phyloP scores from a whole-genome alignment of 345 rosid genomes.

The Turnera subulata region DNA sequence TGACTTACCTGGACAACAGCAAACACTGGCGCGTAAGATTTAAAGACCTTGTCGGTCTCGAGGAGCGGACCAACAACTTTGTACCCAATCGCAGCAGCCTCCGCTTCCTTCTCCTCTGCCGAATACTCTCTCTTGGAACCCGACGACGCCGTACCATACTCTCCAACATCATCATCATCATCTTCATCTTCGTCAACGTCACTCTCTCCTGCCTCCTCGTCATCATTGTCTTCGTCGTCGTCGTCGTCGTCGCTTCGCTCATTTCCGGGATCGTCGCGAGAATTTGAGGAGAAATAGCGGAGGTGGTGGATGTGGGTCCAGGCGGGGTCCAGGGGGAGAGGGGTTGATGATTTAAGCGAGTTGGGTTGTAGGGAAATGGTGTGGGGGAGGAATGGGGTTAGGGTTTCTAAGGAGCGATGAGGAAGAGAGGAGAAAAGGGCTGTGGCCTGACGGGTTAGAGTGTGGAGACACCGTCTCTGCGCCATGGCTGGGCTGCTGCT shows the following conservation, averaged over 20 bases:
- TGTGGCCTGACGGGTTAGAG: constrained; percentile 41
- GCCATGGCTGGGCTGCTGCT: constrained; percentile 45
- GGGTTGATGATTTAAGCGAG: not conserved
- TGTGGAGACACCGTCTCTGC: constrained; percentile 58
- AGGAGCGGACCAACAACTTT: constrained; percentile 64
- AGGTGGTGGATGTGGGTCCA: constrained; percentile 11
- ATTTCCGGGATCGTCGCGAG: constrained; percentile 13
- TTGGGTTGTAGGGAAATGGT: constrained; percentile 17
- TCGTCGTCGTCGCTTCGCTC: constrained; percentile 20
- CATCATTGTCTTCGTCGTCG: constrained; percentile 7
- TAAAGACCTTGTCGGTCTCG: constrained; percentile 53
- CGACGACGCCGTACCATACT: not conserved
- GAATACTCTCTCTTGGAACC: constrained; percentile 44
- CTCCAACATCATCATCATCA: constrained; percentile 2
- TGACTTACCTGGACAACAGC: constrained; percentile 80
- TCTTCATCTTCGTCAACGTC: constrained; percentile 16
- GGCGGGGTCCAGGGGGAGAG: constrained; percentile 11
- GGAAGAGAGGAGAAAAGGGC: constrained; percentile 29
- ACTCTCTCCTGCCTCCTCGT: not conserved
- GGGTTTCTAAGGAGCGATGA: constrained; percentile 5
- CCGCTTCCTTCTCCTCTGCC: constrained; percentile 65
- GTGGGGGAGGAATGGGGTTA: not conserved
- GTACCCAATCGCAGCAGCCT: constrained; percentile 83
- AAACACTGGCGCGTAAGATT: constrained; percentile 68
- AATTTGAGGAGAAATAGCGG: constrained; percentile 49